Evolutionary conservation across 2,329 filamentous ascomycete genomes (phyloP).

Genomic region (Xylariaceae sp.): DNA sequence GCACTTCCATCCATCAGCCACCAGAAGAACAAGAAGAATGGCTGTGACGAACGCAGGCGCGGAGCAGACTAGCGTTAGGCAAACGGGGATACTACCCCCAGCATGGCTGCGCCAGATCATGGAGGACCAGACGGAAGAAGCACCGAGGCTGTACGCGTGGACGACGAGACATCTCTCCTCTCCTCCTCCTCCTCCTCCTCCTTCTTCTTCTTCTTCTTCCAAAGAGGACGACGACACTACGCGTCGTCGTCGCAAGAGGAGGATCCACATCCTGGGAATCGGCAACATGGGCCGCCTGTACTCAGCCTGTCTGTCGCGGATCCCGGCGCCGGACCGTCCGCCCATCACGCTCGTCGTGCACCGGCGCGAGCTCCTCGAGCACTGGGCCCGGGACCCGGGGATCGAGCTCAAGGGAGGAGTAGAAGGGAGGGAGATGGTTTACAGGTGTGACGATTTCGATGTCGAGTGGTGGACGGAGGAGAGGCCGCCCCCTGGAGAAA

Average conservation of each 20-base stretch:
- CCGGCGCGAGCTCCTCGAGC: slow-evolving; percentile 42
- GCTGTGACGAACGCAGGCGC: slow-evolving; percentile 5
- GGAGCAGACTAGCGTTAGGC: too few species aligned
- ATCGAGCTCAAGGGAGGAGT: slow-evolving; percentile 40
- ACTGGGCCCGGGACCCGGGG: slow-evolving; percentile 41
- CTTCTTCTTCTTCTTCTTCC: too few species aligned
- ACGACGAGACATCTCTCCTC: slow-evolving; percentile 23
- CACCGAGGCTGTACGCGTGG: slow-evolving; percentile 28
- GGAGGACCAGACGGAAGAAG: slow-evolving; percentile 16
- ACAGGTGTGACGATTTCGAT: slow-evolving; percentile 42
- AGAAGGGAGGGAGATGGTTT: slow-evolving; percentile 27
- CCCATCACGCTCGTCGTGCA: slow-evolving; percentile 80
- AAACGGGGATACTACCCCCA: slow-evolving; percentile 1
- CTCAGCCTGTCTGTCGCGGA: slow-evolving; percentile 62
- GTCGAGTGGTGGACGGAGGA: slow-evolving; percentile 52
- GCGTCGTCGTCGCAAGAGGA: slow-evolving; percentile 33
- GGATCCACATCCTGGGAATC: slow-evolving; percentile 72
- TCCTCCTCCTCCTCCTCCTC: too few species aligned
- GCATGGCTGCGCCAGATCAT: slow-evolving; percentile 23
- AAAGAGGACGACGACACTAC: slow-evolving; percentile 1
- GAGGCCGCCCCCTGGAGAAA: slow-evolving; percentile 27
- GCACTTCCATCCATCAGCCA: too few species aligned
- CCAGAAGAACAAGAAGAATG: too few species aligned
- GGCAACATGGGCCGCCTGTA: slow-evolving; percentile 79
- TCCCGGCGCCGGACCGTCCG: slow-evolving; percentile 54